Evolutionary conservation across 345 rosid genomes (phyloP).

Genomic region (Aurinia saxatilis): DNA sequence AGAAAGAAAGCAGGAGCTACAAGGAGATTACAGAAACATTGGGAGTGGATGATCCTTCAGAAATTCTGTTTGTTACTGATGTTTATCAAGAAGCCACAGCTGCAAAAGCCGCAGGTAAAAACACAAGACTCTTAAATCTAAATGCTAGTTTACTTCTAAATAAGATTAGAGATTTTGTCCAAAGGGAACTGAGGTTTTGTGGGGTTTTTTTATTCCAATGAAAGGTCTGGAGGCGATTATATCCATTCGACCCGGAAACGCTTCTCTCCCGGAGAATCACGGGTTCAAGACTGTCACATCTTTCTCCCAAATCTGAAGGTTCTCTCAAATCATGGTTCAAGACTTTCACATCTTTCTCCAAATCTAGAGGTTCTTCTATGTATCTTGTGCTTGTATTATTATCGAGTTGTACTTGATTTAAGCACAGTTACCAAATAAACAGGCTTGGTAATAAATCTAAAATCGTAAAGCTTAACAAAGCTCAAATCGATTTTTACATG

Average conservation of each 20-base stretch:
- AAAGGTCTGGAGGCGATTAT: conserved; percentile 54
- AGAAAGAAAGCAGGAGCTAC: conserved; percentile 69
- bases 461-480: background rate
- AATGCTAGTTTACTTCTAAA: conserved; percentile 12
- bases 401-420: conserved; percentile 2
- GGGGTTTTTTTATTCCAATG: background rate
- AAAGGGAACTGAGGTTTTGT: background rate
- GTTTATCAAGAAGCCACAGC: conserved; percentile 85
- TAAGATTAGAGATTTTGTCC: background rate
- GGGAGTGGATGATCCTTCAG: conserved; percentile 82
- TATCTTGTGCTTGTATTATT: background rate
- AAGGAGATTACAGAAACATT: conserved; percentile 62
- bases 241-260: conserved; percentile 69
- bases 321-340: conserved; percentile 49
- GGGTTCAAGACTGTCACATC: conserved; percentile 63
- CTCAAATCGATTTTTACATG: background rate
- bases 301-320: conserved; percentile 46
- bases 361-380: conserved; percentile 29
- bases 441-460: conserved; percentile 1
- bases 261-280: conserved; percentile 52
- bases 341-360: conserved; percentile 49
- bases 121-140: background rate
- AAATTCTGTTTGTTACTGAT: conserved; percentile 75
- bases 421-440: conserved; percentile 5
- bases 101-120: conserved; percentile 75